These are phyloP conservation scores for Aspergillus persii DNA, from an alignment of 2,329 filamentous ascomycete genomes.

Conservation along the genomic window DNA sequence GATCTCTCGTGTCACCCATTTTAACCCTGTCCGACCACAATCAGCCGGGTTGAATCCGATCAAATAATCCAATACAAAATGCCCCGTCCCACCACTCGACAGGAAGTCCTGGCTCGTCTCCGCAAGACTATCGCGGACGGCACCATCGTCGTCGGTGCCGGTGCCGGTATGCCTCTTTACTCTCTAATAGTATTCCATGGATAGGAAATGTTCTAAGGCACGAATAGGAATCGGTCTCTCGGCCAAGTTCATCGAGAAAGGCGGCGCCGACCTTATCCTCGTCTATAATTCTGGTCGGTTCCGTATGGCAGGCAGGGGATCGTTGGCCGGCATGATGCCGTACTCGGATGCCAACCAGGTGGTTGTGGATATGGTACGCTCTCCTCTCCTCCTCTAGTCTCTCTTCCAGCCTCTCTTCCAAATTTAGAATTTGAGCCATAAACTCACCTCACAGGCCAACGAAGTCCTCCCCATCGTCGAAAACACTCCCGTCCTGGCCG, in stretches of 20 bases:
- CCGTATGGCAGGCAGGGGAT: conserved; percentile 70
- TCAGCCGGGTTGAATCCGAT: not conserved
- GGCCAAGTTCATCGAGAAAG: conserved; percentile 68
- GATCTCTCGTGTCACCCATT: not conserved
- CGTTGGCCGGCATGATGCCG: conserved; percentile 67
- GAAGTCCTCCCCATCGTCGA: conserved; percentile 66
- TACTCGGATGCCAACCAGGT: conserved; percentile 70
- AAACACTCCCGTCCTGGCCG: conserved; percentile 65
- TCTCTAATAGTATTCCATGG: not conserved
- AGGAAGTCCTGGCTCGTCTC: conserved; percentile 56
- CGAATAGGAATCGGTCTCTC: conserved; percentile 62
- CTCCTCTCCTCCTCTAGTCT: not conserved
- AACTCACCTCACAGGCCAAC: conserved; percentile 45
- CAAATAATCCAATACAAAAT: conserved; percentile 36
- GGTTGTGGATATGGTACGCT: conserved; percentile 62
- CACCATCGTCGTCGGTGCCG: conserved; percentile 64
- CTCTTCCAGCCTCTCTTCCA: no score
- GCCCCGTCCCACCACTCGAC: conserved; percentile 57
- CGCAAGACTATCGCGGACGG: conserved; percentile 54
- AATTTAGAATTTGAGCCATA: no score
- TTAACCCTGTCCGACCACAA: not conserved
- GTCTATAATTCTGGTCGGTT: conserved; percentile 72
- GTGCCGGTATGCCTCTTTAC: conserved; percentile 48
- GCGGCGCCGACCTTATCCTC: conserved; percentile 67
- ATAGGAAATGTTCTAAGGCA: no score